Evolutionary conservation across 495 filamentous ascomycete genomes (phyloP), one percentile per base, ranked within the genome.

Genomic region (Thozetella sp.): DNA sequence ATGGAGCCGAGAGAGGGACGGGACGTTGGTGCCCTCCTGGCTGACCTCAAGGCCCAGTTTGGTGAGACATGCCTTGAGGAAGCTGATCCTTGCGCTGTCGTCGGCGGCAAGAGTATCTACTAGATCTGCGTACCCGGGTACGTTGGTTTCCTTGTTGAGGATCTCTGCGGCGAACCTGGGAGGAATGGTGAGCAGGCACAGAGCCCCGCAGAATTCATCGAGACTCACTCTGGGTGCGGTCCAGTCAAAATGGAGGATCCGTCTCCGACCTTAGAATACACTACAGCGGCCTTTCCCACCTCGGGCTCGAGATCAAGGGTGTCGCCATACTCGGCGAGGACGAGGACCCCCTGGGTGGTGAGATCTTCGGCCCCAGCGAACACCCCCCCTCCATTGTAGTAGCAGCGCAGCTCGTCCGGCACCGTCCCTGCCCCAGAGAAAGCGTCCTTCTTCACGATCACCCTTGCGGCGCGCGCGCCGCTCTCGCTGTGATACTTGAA

Each of bases 371-470:
- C 89, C 76, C 95, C 88, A 11, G 96, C 89, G 79, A 97, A 99
- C n/a, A 96, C 87, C 11, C 96, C 93, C 2, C 95, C 95, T 2
- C 95, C 95, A 72, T 99, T 99, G 70, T 94, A 97, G 68, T 99
- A 99, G 12, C 85, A 88, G 48, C 79, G 78, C 64, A 97, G 93
- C 0, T 73, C 76, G 1, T 86, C 80, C 1, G 86, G 89, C 6
- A 91, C 72, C n/a, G 75, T 61, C 20, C 68, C 70, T 0, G 72
- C 78, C 13, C 69, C 66, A n/a, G 71, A 68, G 56, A 95, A 83
- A 1, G 76, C 78, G 12, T 75, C 79, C 67, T 88, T 90, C 24
- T 83, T 77, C 25, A 94, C 88, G 58, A 77, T 77, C 20, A 99
- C 62, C 53, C 83, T 81, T 0, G 85, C 86, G 26, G 92, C 93